Evolutionary conservation across 768 basidiomycete genomes (phyloP), one percentile per base, ranked within the genome.

Genomic region (Pleurotus eryngii): DNA sequence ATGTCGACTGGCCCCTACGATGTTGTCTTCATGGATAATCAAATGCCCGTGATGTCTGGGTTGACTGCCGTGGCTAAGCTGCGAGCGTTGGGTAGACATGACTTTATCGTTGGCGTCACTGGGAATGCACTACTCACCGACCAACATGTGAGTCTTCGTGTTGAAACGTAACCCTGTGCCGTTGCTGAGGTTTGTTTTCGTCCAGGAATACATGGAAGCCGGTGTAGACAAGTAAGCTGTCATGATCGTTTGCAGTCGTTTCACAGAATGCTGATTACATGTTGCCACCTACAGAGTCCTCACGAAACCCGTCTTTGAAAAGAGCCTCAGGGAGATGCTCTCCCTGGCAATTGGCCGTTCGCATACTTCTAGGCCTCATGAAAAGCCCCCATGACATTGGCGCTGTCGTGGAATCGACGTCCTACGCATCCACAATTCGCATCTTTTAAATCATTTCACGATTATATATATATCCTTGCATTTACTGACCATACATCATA

Each of bases 21-120:
- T 30, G 59, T 70, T 6, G 58, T 70, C 20, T 71, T 70, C 56
- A 61, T 68, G 64, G 72, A 73, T 56, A 89, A 89, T 66, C 85
- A 87, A 68, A 87, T 87, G 84, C 82, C 82, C 7, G 74, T 84
- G 40, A 73, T 85, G 73, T 83, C 83, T 42, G 89, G 89, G 27
- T 68, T 84, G 37, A 76, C 81, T 49, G 72, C 78, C 39, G 79
- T 86, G 5, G 60, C 71, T 40, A 78, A 77, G 59, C 70, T 89
- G 14, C 72, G 86, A 49, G 68, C 71, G 60, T 66, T 80, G 60
- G 79, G 79, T 2, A 73, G 83, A 48, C 68, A 65, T 24, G 86
- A 89, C 62, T 85, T 88, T 60, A 80, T 89, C 3, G 83, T 87
- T 9, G 83, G 83, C 7, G 79, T 85, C 20, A 85, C 82, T 20